Evolutionary conservation across 352 stramenopile species (phyloP).

Genomic region (Globisporangium splendens): DNA sequence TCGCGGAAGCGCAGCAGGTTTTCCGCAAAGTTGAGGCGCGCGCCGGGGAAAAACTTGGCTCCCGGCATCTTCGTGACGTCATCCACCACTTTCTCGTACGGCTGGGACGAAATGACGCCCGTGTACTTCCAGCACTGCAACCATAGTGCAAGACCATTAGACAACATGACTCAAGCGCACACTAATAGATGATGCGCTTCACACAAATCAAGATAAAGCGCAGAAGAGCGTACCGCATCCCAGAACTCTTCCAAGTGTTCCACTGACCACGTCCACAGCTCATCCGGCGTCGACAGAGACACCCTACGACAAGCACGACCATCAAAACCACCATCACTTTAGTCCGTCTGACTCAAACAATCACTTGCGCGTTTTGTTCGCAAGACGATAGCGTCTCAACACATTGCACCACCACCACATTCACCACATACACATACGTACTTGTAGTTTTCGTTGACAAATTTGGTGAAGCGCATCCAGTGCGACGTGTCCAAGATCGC

Average conservation of each 20-base stretch:
- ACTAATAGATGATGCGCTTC: too few relatives aligned
- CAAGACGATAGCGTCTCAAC: not conserved
- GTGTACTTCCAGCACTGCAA: slow-evolving; percentile 75
- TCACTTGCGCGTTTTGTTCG: too few relatives aligned
- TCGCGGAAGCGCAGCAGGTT: slow-evolving; percentile 75
- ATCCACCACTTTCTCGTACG: slow-evolving; percentile 53
- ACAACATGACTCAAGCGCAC: too few relatives aligned
- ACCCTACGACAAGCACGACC: slow-evolving; percentile 21
- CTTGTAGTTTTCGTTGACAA: slow-evolving; percentile 55
- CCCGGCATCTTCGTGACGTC: slow-evolving; percentile 62
- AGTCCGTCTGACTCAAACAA: too few relatives aligned
- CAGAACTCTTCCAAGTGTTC: slow-evolving; percentile 66
- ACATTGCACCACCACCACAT: not conserved
- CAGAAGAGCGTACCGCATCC: slow-evolving; percentile 30
- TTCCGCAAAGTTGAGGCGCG: slow-evolving; percentile 72
- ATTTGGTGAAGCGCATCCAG: slow-evolving; percentile 64
- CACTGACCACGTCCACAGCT: slow-evolving; percentile 73
- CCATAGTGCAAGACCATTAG: too few relatives aligned
- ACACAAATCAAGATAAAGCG: too few relatives aligned
- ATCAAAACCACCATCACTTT: not conserved
- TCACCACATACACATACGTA: slow-evolving; percentile 14
- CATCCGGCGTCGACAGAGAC: slow-evolving; percentile 34
- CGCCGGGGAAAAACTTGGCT: slow-evolving; percentile 69
- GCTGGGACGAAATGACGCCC: slow-evolving; percentile 50
- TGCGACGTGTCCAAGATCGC: slow-evolving; percentile 47